Evolutionary conservation across 805 yeast species (phyloP), one percentile per base, ranked within the genome.

Genomic region (Tetrapisispora namnaoensis): DNA sequence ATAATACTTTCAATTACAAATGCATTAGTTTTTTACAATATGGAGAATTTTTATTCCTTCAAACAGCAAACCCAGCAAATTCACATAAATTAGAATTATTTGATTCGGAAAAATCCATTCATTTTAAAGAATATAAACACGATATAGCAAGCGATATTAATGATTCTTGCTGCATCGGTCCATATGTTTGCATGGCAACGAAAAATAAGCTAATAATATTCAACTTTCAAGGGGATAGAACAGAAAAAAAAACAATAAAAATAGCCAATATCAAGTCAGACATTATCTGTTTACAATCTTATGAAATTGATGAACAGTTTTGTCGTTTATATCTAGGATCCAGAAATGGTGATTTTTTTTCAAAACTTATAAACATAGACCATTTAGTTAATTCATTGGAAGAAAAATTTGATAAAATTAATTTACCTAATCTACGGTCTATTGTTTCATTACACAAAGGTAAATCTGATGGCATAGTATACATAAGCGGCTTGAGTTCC

Each of bases 361-460:
- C 38, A 2, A 28, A 22, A 13, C 5, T 37, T 3, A n/a, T 45
- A 2, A 14, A 44, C 11, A 36, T 17, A 3, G 13, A 11, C 3
- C 17, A 28, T 20, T 17, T 44, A 7, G 5, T 37, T 3, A 13
- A 36, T 11, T 17, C 32, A 7, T 8, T 44, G 2, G 27, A 18
- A 37, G 34, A 18, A 44, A 18, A 14, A 1, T 37, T 38, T 30
- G 37, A 46, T 35, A 28, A 21, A 13, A 32, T 30, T n/a, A 28
- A 21, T 18, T 6, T 42, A 14, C 39, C 37, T 3, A 30, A 42
- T 37, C 3, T 47, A 21, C 27, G 46, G 11, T 47, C 49, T 2
- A 37, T 57, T 17, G 42, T 56, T 14, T 48, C 53, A n/a, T 35
- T 56, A 18, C 47, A 48, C 22, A 35, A 49, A 16, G 27, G 46